Conservation (phyloP, 768 basidiomycete species). For the Termitomyces sp. region DNA sequence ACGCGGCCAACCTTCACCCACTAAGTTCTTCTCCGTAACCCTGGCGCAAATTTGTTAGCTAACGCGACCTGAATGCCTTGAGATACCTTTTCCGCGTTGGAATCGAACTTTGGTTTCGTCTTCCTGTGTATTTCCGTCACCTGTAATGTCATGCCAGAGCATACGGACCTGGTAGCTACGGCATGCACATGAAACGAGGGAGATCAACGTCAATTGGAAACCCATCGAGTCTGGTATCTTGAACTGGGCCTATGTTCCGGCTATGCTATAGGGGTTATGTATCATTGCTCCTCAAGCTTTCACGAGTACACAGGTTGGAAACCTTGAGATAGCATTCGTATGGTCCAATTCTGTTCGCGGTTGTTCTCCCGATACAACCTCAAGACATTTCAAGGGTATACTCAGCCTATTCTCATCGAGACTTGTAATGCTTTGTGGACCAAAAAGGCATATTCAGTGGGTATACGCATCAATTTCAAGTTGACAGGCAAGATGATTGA, state of each 20-base stretch:
- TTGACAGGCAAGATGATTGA: neutral
- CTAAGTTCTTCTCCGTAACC: slow-evolving; percentile 12
- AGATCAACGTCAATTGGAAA: no score
- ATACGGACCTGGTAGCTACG: no score
- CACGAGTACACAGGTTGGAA: no score
- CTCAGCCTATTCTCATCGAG: neutral
- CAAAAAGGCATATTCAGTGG: neutral
- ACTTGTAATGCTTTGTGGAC: neutral
- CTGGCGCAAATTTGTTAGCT: neutral
- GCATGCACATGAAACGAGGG: no score
- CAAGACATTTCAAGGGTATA: neutral
- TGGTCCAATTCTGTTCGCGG: neutral
- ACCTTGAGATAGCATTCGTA: no score
- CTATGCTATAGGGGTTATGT: neutral
- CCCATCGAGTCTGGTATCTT: no score
- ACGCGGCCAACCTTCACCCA: slow-evolving; percentile 19
- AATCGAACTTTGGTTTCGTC: neutral
- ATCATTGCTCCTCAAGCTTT: neutral
- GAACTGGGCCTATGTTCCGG: neutral
- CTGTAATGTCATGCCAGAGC: no score
- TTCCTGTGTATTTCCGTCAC: no score
- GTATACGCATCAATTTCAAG: neutral
- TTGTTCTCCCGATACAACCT: neutral
- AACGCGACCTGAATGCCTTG: neutral
- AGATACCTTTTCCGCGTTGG: neutral